Evolutionary conservation across 2,329 filamentous ascomycete genomes (phyloP).

Genomic region (Didymella pinodella): DNA sequence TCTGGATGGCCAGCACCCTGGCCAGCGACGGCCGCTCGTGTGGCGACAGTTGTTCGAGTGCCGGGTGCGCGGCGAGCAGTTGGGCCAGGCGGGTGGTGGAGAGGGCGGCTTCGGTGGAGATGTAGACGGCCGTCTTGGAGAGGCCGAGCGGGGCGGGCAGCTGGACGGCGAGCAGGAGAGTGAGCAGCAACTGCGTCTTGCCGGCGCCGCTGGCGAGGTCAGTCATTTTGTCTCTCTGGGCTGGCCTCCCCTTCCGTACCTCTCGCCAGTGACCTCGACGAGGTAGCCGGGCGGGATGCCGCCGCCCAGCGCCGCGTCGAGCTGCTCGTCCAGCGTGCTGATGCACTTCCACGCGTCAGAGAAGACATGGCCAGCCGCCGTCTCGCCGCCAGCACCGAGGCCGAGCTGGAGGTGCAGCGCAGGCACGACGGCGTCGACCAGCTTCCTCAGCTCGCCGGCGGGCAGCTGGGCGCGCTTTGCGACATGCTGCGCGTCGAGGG

Average conservation of each 20-base stretch:
- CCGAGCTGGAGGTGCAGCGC: constrained; percentile 71
- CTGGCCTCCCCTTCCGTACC: constrained; percentile 51
- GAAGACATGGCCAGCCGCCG: constrained; percentile 23
- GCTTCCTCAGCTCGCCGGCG: constrained; percentile 77
- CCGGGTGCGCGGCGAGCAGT: constrained; percentile 73
- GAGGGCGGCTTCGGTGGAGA: constrained; percentile 89
- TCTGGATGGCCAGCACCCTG: constrained; percentile 79
- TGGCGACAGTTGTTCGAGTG: constrained; percentile 58
- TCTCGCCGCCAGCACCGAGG: constrained; percentile 51
- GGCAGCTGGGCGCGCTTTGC: constrained; percentile 86
- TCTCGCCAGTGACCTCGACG: constrained; percentile 91
- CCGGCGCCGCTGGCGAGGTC: constrained; percentile 72
- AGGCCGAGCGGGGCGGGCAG: constrained; percentile 77
- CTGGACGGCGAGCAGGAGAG: constrained; percentile 83
- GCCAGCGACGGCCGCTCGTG: constrained; percentile 70
- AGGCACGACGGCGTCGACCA: constrained; percentile 71
- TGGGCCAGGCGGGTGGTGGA: constrained; percentile 83
- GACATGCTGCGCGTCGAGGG: constrained; percentile 81
- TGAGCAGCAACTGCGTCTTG: constrained; percentile 92
- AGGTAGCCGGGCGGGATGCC: constrained; percentile 83
- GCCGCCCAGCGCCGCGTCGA: constrained; percentile 77
- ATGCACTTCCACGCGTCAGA: constrained; percentile 65
- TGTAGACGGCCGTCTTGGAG: constrained; percentile 81
- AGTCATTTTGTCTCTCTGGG: neutral
- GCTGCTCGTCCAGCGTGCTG: constrained; percentile 77